A percentile compares a stretch with the other conserved stretches of the same genome.
These are phyloP conservation scores for Stemphylium beticola DNA, from an alignment of 2,329 filamentous ascomycete genomes.

Conservation along the genomic window DNA sequence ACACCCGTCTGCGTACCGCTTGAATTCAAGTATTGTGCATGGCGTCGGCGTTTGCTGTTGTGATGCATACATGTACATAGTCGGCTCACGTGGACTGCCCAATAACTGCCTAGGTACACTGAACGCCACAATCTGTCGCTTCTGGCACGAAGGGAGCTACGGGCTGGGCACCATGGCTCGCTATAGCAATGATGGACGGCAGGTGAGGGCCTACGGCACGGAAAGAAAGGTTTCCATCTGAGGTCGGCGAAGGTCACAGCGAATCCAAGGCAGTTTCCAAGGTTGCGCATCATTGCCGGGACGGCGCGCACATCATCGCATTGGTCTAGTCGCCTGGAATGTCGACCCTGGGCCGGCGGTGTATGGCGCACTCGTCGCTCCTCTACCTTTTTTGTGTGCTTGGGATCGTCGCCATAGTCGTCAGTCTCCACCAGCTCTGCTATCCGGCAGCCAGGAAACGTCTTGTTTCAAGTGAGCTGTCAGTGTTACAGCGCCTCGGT, in stretches of 20 bases:
- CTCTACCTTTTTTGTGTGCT: background rate
- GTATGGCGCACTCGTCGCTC: background rate
- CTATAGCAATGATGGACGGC: conserved; percentile 14
- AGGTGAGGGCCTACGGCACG: background rate
- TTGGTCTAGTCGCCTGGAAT: background rate
- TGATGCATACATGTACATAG: background rate
- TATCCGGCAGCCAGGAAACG: background rate
- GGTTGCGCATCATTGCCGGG: conserved; percentile 23
- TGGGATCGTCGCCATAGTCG: background rate
- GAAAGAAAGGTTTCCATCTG: conserved; percentile 12
- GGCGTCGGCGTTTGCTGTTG: background rate
- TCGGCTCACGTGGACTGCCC: background rate
- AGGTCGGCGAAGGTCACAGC: conserved; percentile 22
- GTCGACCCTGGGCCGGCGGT: no score
- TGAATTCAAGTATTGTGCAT: background rate
- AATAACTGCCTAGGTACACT: background rate
- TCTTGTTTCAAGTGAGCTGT: conserved; percentile 7
- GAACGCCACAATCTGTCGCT: conserved; percentile 3
- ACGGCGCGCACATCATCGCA: conserved; percentile 20
- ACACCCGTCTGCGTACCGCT: background rate
- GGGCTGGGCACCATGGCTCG: background rate
- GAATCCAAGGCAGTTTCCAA: conserved; percentile 18
- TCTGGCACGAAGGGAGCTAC: background rate
- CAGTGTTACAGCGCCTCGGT: conserved; percentile 12
- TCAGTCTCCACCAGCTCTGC: background rate